A percentile compares a stretch with the other conserved stretches of the same genome.
These are phyloP conservation scores for Spongospora subterranea DNA, from an alignment of 208 protist species.

Conservation along the genomic window DNA sequence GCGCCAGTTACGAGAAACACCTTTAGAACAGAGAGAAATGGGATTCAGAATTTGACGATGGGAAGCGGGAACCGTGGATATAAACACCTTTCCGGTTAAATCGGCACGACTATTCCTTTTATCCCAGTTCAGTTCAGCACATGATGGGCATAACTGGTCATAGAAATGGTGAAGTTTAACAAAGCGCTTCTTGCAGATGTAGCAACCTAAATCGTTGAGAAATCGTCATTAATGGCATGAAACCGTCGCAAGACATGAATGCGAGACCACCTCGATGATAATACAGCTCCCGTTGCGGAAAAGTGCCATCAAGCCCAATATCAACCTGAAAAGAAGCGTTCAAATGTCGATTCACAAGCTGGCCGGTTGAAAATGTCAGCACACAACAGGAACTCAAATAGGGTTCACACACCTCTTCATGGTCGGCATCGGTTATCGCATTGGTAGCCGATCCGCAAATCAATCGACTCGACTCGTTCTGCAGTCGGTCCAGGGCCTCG, in stretches of 20 bases:
- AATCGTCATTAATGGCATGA: neutral
- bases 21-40: no score
- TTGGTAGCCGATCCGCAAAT: no score
- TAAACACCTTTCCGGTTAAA: slow-evolving; percentile 79
- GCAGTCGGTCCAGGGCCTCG: neutral
- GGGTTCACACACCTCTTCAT: neutral
- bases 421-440: no score
- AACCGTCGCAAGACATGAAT: neutral
- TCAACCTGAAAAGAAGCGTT: neutral
- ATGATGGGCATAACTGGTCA: slow-evolving; percentile 91
- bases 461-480: neutral
- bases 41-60: neutral
- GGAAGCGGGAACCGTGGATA: neutral
- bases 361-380: neutral
- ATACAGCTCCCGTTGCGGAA: neutral
- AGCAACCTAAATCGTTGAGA: no score
- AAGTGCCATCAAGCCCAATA: neutral
- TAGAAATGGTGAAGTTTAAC: slow-evolving; percentile 92
- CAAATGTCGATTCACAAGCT: neutral
- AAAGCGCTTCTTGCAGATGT: slow-evolving; percentile 74
- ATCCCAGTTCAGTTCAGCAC: slow-evolving; percentile 91
- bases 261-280: neutral
- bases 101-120: slow-evolving; percentile 87
- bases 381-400: neutral
- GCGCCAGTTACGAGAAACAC: slow-evolving; percentile 86